phyloP scores from a whole-genome alignment of 192 early-diverging fungal species.

The Backusella parvicylindrica region DNA sequence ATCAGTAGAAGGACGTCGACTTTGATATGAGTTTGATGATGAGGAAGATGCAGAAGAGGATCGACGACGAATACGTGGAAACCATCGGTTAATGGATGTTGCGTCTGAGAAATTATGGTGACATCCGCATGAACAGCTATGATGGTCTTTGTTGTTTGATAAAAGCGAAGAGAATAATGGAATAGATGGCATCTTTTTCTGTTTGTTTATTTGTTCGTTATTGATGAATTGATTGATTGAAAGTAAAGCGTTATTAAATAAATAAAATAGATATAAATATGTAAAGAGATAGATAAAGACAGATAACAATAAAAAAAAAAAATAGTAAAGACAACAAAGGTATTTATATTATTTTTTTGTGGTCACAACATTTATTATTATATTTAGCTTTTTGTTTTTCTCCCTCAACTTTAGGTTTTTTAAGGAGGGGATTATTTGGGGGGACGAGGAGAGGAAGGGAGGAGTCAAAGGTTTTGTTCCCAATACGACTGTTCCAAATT shows the following conservation, averaged over 20 bases:
- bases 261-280: background rate
- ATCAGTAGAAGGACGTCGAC: background rate
- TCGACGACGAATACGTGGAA: conserved; percentile 13
- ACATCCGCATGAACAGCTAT: conserved; percentile 3
- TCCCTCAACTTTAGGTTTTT: background rate
- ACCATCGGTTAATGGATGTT: background rate
- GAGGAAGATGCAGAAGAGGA: conserved; percentile 14
- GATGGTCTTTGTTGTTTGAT: background rate
- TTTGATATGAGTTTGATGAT: background rate
- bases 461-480: background rate
- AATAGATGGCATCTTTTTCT: conserved; percentile 10
- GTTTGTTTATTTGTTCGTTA: background rate
- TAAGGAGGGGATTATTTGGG: background rate
- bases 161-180: conserved; percentile 6
- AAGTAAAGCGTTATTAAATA: too few species aligned
- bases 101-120: background rate
- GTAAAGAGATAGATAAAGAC: background rate
- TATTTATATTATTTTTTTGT: background rate
- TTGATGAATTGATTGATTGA: background rate
- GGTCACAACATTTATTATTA: background rate
- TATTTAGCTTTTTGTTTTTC: background rate
- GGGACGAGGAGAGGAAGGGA: background rate
- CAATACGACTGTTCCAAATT: background rate
- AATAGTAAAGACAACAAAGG: background rate
- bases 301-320: background rate